phyloP scores from a whole-genome alignment of 1,139 yeast genomes.

The Wickerhamomyces sp. region DNA sequence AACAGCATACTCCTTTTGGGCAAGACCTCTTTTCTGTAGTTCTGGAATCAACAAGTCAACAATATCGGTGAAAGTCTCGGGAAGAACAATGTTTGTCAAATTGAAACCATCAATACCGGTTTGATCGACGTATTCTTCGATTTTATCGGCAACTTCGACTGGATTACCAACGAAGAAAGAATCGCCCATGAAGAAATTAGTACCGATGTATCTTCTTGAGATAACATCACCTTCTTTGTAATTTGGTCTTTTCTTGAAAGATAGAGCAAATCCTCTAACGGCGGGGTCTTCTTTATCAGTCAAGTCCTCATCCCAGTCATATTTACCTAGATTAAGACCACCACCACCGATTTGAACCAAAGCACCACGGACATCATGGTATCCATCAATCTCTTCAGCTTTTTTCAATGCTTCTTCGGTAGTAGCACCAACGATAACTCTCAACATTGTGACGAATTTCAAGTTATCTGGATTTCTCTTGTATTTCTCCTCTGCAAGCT shows the following conservation, averaged over 20 bases:
- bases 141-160: slow-evolving; percentile 21
- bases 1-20: slow-evolving; percentile 30
- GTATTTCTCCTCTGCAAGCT: slow-evolving; percentile 28
- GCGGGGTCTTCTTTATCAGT: slow-evolving; percentile 21
- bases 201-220: slow-evolving; percentile 26
- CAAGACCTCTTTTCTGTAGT: slow-evolving; percentile 30
- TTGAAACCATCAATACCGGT: slow-evolving; percentile 35
- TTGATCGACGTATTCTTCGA: slow-evolving; percentile 31
- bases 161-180: slow-evolving; percentile 16
- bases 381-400: slow-evolving; percentile 28
- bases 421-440: slow-evolving; percentile 33
- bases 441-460: slow-evolving; percentile 30
- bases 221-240: slow-evolving; percentile 13
- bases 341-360: slow-evolving; percentile 35
- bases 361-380: slow-evolving; percentile 38
- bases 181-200: slow-evolving; percentile 21
- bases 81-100: slow-evolving; percentile 28
- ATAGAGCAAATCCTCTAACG: slow-evolving; percentile 5
- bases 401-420: slow-evolving; percentile 32
- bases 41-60: slow-evolving; percentile 33
- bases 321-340: slow-evolving; percentile 28
- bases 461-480: slow-evolving; percentile 32
- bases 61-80: slow-evolving; percentile 32
- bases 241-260: slow-evolving; percentile 2
- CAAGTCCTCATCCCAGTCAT: slow-evolving; percentile 26